Base-by-base conservation (phyloP, 2,329 filamentous ascomycete species). In the Clonostachys sp. region DNA sequence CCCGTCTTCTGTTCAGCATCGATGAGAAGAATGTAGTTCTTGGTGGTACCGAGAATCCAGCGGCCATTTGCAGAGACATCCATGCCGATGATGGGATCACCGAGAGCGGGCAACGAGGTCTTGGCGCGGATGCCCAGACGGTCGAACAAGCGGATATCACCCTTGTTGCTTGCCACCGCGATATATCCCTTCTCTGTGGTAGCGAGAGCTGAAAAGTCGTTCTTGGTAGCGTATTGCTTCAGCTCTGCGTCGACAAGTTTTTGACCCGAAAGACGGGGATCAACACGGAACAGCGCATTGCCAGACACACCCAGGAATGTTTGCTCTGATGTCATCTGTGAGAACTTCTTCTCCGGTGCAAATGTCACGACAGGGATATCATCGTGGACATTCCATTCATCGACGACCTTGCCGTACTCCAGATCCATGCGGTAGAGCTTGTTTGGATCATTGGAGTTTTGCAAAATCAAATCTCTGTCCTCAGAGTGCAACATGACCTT, bases 341-440 rank as follows among this genome's bases (percentile, higher is more conserved):
- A 85, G 60, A 96, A 99, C 81, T 99, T 99, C 79, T 86, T 96
- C 66, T 96, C 91, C 0, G 94, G 94, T 0, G 89, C 89, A 67
- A 97, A 97, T 10, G 86, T 94, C 47, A 89, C 84, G 51, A 97
- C 89, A 0, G 89, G 86, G 47, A 99, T 96, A 62, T 97, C 89
- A 52, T 99, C 92, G 61, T 99, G 92, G 13, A 99, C 81, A 58
- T 96, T 96, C 94, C 94, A 99, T 67, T 99, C 94, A 61, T 99
- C 94, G 3, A 97, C 91, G 35, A 99, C 89, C 71, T 96, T 97
- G 55, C 94, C 94, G 57, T 95, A 95, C 66, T 99, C 92, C 41
- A 99, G 77, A 69, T 99, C 94, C 94, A 99, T 97, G 42, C 89
- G 89, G 65, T 91, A 99, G 2, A 99, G 78, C 45, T 89, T 91